These are phyloP conservation scores for Parastagonospora nodorum DNA, from an alignment of 2,329 filamentous ascomycete species.

Conservation along the genomic window DNA sequence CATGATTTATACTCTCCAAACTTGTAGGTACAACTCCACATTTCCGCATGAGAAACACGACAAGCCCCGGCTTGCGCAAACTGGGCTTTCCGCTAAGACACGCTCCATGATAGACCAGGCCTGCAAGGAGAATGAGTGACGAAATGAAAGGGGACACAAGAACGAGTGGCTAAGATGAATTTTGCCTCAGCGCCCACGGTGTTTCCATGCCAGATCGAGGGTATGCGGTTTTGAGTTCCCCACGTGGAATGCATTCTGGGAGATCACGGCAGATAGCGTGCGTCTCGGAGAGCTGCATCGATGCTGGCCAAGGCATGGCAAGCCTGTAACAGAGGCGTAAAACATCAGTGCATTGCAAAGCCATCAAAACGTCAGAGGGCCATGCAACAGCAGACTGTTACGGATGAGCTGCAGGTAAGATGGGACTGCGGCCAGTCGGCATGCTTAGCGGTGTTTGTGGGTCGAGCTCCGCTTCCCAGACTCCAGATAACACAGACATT, in stretches of 20 bases:
- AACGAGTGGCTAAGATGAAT: conserved; percentile 25
- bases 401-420: too few species aligned
- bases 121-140: conserved; percentile 26
- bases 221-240: conserved; percentile 13
- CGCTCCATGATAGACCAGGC: conserved; percentile 10
- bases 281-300: conserved; percentile 17
- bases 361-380: conserved; percentile 1
- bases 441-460: conserved; percentile 1
- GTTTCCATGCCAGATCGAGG: conserved; percentile 21
- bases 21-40: conserved; percentile 3
- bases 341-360: not conserved
- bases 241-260: conserved; percentile 38
- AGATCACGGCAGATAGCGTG: conserved; percentile 28
- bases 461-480: not conserved
- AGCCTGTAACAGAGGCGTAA: not conserved
- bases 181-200: conserved; percentile 17
- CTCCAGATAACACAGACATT: conserved; percentile 17
- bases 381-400: not conserved
- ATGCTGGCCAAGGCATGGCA: conserved; percentile 5
- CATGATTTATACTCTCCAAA: conserved; percentile 21
- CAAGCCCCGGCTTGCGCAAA: conserved; percentile 7
- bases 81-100: conserved; percentile 13
- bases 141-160: conserved; percentile 32
- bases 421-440: not conserved
- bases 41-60: conserved; percentile 6